Evolutionary conservation across 331 rosid genomes (phyloP).

Genomic region (Quercus lobata): DNA sequence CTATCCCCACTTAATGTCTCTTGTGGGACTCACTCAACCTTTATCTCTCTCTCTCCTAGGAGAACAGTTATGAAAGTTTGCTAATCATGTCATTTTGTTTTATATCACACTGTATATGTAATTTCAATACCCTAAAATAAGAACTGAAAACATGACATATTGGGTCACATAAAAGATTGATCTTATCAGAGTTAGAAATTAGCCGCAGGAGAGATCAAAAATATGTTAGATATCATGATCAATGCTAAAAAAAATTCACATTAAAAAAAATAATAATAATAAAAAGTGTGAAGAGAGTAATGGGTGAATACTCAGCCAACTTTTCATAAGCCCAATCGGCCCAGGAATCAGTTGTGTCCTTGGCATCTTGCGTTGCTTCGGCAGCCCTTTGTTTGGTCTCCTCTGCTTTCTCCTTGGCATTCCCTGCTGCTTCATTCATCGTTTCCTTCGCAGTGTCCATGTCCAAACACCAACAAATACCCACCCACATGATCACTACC

Average conservation of each 20-base stretch:
- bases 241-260: no score
- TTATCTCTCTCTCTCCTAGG: neutral
- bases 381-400: constrained; percentile 2
- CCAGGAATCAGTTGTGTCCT: constrained; percentile 20
- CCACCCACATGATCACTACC: constrained; percentile 16
- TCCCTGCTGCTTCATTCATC: constrained; percentile 3
- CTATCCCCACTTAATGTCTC: no score
- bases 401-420: constrained; percentile 18
- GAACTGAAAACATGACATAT: no score
- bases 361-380: neutral
- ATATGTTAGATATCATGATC: neutral
- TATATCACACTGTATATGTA: neutral
- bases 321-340: constrained; percentile 30
- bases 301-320: constrained; percentile 27
- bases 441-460: constrained; percentile 8
- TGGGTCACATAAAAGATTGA: neutral
- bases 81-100: neutral
- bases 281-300: neutral
- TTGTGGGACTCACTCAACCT: neutral
- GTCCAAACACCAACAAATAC: constrained; percentile 20
- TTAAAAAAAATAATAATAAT: no score
- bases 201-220: neutral
- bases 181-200: neutral
- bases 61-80: neutral
- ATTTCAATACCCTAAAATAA: neutral